Conservation (phyloP, 2,329 filamentous ascomycete genomes). For the Alternaria incomplexa region DNA sequence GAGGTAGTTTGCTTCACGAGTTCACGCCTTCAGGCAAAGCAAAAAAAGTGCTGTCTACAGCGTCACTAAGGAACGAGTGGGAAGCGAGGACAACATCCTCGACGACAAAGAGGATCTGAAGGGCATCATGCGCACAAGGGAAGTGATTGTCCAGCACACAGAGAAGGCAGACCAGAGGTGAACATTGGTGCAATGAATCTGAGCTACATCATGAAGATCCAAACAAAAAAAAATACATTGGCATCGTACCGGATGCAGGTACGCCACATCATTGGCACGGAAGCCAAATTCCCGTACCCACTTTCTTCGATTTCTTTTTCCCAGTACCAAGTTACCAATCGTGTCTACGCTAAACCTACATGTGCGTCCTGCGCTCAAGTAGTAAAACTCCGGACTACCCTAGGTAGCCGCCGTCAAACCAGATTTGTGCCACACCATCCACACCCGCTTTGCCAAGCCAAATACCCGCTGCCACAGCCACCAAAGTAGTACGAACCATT, state of each 20-base stretch:
- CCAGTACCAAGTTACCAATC: not conserved
- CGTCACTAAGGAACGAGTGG: not conserved
- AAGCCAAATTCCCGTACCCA: not conserved
- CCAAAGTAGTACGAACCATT: slow-evolving; percentile 11
- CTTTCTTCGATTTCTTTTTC: not conserved
- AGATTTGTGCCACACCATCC: not conserved
- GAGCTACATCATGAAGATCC: not conserved
- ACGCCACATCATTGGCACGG: not conserved
- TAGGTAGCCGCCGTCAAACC: not conserved
- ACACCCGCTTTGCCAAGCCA: slow-evolving; percentile 13
- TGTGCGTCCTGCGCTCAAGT: not conserved
- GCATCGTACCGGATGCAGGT: slow-evolving; percentile 32
- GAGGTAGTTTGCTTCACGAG: not conserved
- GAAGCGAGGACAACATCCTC: not conserved
- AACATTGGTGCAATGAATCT: not conserved
- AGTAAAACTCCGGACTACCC: not conserved
- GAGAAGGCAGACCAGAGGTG: not conserved
- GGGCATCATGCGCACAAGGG: not conserved
- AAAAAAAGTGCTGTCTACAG: not conserved
- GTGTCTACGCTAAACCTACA: not conserved
- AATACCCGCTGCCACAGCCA: slow-evolving; percentile 24
- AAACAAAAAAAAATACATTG: not conserved
- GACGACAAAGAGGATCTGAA: not conserved
- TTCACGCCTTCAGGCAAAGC: no score
- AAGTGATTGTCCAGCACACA: not conserved